Conservation (phyloP, 2,329 filamentous ascomycete genomes). For the Pseudonectria foliicola region DNA sequence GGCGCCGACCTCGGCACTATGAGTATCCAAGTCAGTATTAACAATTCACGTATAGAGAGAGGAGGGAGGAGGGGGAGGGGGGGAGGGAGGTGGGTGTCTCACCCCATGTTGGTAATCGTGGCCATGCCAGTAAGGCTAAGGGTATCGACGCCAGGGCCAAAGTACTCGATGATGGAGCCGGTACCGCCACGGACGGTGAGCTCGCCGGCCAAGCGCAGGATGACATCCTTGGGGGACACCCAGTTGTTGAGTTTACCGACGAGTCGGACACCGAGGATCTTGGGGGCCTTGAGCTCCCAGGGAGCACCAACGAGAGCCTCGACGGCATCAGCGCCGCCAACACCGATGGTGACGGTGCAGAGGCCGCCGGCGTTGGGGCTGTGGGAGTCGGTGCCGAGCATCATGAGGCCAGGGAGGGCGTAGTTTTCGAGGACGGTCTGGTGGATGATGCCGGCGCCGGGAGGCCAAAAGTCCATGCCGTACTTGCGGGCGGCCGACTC, state of each 20-base stretch:
- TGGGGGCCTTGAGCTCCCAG: slow-evolving; percentile 95
- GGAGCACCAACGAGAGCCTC: slow-evolving; percentile 93
- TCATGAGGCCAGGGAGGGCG: slow-evolving; percentile 93
- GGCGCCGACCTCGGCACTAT: slow-evolving; percentile 77
- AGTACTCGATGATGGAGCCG: slow-evolving; percentile 90
- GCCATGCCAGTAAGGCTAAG: slow-evolving; percentile 91
- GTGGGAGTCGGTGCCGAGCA: slow-evolving; percentile 96
- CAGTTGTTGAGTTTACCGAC: slow-evolving; percentile 80
- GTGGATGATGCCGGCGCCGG: slow-evolving; percentile 91
- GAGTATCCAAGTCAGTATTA: no score
- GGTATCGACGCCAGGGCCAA: slow-evolving; percentile 80
- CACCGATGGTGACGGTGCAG: slow-evolving; percentile 89
- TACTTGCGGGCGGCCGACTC: slow-evolving; percentile 88
- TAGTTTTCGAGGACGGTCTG: slow-evolving; percentile 98
- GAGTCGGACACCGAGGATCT: slow-evolving; percentile 77
- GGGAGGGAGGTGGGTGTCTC: no score
- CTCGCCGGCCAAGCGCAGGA: slow-evolving; percentile 79
- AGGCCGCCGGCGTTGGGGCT: slow-evolving; percentile 96
- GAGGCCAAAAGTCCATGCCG: slow-evolving; percentile 93
- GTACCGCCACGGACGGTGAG: slow-evolving; percentile 92
- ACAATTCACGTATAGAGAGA: no score
- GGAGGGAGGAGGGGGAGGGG: background rate
- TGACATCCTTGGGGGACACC: slow-evolving; percentile 93
- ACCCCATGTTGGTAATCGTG: slow-evolving; percentile 85
- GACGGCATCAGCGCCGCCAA: slow-evolving; percentile 93